Evolutionary conservation across 2,329 filamentous ascomycete genomes (phyloP), one percentile per base, ranked within the genome.

Genomic region (Clonostachys solani): DNA sequence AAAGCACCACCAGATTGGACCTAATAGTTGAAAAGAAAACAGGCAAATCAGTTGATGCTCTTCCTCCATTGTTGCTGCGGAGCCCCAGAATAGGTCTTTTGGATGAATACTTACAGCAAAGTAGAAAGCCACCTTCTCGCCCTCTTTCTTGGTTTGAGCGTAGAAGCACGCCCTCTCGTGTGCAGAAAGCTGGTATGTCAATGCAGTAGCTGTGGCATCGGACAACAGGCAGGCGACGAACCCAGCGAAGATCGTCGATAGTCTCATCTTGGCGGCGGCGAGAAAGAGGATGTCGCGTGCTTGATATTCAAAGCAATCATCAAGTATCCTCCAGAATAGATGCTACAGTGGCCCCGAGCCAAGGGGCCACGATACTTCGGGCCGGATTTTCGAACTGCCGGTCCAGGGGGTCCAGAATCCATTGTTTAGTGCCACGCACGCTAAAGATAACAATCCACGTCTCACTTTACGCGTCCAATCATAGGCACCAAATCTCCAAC

Each of bases 1-100:
- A 99, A 99, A 33, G 91, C 92, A 58, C 94, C 95, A 62, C 94
- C 94, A 9, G 92, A 92, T 95, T 99, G 94, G 42, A 96, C 92
- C 92, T 96, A 53, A 40, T 44, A 6, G 16, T 34, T 33, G 17
- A 8, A 12, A 23, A 43, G 4, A n/a, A 35, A 15, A 33, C 33
- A 12, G 3, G 29, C 12, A n/a, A 10, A 33, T 45, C 33, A 38
- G 37, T 29, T n/a, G 40, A 13, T n/a, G 6, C 3, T 18, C 3
- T 18, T 17, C 38, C 8, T 9, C 2, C 12, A 15, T 17, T n/a
- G 23, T 17, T 18, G 17, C 6, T 33, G 13, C 33, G 4, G 42
- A 15, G n/a, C 19, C 41, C 23, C 41, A 42, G 23, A 29, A 29
- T 10, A 29, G 9, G 8, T 10, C 23, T 29, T 29, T 29, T 29